Conservation (phyloP, 352 stramenopile genomes). For the Peronosclerospora sorghi region DNA sequence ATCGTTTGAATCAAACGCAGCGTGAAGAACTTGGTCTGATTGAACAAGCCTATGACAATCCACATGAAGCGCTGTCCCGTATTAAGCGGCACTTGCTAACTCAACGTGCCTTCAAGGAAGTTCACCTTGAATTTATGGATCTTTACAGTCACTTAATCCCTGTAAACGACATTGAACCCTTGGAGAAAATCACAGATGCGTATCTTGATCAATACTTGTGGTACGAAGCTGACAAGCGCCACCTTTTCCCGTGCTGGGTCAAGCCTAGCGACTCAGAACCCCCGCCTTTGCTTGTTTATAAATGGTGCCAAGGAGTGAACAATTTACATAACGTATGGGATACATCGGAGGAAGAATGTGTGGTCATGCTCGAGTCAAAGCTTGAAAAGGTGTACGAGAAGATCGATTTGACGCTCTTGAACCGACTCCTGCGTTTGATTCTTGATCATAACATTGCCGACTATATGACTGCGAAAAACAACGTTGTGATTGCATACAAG, state of each 20-base stretch:
- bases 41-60: slow-evolving; percentile 99
- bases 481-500: slow-evolving; percentile 97
- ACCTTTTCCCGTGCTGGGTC: slow-evolving; percentile 99
- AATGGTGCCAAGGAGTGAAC: slow-evolving; percentile 99
- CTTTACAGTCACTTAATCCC: slow-evolving; percentile 98
- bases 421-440: slow-evolving; percentile 96
- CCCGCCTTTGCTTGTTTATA: slow-evolving; percentile 97
- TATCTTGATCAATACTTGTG: slow-evolving; percentile 99
- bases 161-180: slow-evolving; percentile 98
- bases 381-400: slow-evolving; percentile 99
- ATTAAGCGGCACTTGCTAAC: slow-evolving; percentile 99
- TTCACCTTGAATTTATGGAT: slow-evolving; percentile 99
- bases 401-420: slow-evolving; percentile 98
- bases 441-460: slow-evolving; percentile 99
- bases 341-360: slow-evolving; percentile 95
- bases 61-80: slow-evolving; percentile 94
- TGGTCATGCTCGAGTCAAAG: slow-evolving; percentile 98
- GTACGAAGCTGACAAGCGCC: slow-evolving; percentile 99
- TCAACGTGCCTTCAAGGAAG: slow-evolving; percentile 99
- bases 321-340: slow-evolving; percentile 98
- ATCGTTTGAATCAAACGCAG: slow-evolving; percentile 94
- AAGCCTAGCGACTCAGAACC: slow-evolving; percentile 99
- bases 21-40: slow-evolving; percentile 98
- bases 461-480: slow-evolving; percentile 99
- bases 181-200: slow-evolving; percentile 99